Base-by-base conservation (phyloP, 2,329 filamentous ascomycete genomes). In the Aspergillus tanneri region DNA sequence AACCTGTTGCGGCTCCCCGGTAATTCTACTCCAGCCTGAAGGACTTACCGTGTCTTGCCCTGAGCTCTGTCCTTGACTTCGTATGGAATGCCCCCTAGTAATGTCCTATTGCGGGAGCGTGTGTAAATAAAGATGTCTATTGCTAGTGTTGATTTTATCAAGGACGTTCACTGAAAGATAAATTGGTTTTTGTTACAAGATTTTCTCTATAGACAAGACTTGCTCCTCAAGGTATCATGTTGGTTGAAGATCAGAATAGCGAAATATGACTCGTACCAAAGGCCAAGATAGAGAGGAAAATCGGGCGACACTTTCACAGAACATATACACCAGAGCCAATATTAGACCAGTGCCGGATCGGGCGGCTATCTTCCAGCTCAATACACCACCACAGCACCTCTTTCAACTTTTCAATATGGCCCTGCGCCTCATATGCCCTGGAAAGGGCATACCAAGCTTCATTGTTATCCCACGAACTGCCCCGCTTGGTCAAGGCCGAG, bases 331-430 rank as follows among this genome's bases (percentile, higher is more conserved):
- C 83, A 41, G 77, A 77, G 3, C 81, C 84, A 22, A 90, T 78
- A 56, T 80, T 84, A 23, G 77, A 79, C 93, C 92, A 97, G 49
- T 82, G 80, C 48, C 93, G 82, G 39, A 96, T 80, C 0, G 86
- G 89, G 55, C 82, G 83, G 6, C 83, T 84, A 66, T 99, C 92
- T 66, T 97, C 93, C 23, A 99, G 77, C 70, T 96, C 90, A 10
- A 99, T 88, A 60, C 91, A 95, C 90, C 92, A 97, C 93, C 93
- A 97, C 5, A 97, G 78, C 37, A 91, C 90, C 59, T 93, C 87
- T 72, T 91, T 95, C 11, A 93, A 87, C 74, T 92, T 95, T 28
- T 93, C 88, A 2, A 83, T 71, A 72, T 96, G 88, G 0, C 87
- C 88, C 48, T 88, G 88, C 64, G 90, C 83, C 69, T 99, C 93